Conservation (phyloP, 2,329 filamentous ascomycete species). For the Fusarium succisae region DNA sequence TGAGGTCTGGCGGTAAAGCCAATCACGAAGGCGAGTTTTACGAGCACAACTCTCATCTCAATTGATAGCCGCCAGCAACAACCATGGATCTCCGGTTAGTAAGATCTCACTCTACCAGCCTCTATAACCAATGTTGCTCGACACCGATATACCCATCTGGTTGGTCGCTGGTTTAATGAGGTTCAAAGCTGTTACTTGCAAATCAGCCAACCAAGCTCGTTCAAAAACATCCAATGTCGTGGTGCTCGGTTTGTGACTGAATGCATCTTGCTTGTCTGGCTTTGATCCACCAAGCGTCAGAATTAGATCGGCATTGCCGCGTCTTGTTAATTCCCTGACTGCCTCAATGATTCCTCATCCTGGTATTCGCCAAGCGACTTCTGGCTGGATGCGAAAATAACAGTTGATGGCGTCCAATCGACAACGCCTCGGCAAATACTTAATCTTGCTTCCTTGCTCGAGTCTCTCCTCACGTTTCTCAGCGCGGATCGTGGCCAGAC, state of each 20-base stretch:
- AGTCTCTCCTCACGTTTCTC: conserved; percentile 13
- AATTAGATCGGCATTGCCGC: conserved; percentile 16
- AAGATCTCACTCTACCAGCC: not conserved
- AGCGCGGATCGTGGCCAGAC: not conserved
- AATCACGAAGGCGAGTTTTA: conserved; percentile 11
- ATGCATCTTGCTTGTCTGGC: conserved; percentile 3
- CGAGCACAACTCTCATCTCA: conserved; percentile 13
- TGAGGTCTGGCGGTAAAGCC: conserved; percentile 1
- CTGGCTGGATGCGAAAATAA: conserved; percentile 3
- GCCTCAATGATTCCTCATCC: not conserved
- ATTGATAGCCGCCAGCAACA: conserved; percentile 22
- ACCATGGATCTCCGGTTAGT: not conserved
- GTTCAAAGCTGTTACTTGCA: not conserved
- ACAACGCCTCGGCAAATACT: not conserved
- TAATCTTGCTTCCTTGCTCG: not conserved
- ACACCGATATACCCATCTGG: not conserved
- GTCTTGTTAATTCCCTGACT: not conserved
- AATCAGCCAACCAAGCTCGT: not conserved
- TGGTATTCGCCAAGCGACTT: conserved; percentile 8
- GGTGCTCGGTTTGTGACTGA: not conserved
- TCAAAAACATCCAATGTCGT: not conserved
- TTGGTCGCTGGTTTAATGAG: conserved; percentile 9
- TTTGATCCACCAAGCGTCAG: not conserved
- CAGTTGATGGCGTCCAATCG: not conserved
- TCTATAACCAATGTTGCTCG: not conserved